Percentiles rank a stretch among this genome's conserved stretches.
These are phyloP conservation scores for Hortiboletus campestris DNA, from an alignment of 768 basidiomycete species.

Conservation along the genomic window DNA sequence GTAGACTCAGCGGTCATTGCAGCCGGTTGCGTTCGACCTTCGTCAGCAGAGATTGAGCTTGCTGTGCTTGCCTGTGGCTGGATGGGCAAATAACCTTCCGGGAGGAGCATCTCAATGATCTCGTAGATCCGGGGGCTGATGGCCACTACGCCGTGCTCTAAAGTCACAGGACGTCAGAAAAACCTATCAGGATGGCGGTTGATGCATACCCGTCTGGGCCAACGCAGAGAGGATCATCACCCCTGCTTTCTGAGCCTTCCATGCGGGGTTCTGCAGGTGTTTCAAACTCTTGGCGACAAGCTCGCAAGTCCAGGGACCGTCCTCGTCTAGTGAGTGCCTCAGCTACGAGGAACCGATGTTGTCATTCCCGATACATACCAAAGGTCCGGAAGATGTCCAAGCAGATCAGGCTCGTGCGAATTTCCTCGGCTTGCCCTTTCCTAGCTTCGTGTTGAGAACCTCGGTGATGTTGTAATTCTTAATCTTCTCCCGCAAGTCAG, in stretches of 20 bases:
- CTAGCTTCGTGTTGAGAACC: constrained; percentile 17
- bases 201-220: constrained; percentile 16
- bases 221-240: constrained; percentile 23
- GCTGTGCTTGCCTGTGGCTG: too few relatives aligned
- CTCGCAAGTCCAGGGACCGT: constrained; percentile 9
- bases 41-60: too few relatives aligned
- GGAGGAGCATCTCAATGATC: too few relatives aligned
- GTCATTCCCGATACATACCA: constrained; percentile 5
- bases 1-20: too few relatives aligned
- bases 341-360: not conserved
- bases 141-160: too few relatives aligned
- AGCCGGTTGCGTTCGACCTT: too few relatives aligned
- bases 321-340: constrained; percentile 3
- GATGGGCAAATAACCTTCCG: too few relatives aligned
- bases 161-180: too few relatives aligned
- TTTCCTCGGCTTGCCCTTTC: constrained; percentile 13
- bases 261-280: not conserved
- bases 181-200: too few relatives aligned
- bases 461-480: constrained; percentile 13
- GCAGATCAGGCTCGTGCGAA: constrained; percentile 22
- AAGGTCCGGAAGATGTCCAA: constrained; percentile 23
- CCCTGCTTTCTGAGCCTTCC: constrained; percentile 24
- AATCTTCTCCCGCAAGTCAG: constrained; percentile 12
- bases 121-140: too few relatives aligned
- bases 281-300: constrained; percentile 15